These are phyloP conservation scores for Solanum bulbocastanum DNA, from an alignment of 257 asterid species.

Conservation along the genomic window DNA sequence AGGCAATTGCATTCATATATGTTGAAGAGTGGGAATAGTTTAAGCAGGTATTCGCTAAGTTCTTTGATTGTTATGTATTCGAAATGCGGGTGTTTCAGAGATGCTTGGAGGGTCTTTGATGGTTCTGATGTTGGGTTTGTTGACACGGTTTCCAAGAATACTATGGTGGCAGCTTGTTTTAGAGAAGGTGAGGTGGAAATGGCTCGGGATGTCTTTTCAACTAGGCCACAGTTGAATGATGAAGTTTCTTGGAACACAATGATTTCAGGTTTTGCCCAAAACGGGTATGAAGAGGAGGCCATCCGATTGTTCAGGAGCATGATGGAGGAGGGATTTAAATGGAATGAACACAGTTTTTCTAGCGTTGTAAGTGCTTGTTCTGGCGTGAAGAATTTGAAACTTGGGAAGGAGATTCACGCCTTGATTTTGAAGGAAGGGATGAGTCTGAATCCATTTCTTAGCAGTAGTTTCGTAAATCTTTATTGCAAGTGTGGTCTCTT, in stretches of 20 bases:
- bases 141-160: conserved; percentile 66
- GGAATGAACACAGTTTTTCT: conserved; percentile 56
- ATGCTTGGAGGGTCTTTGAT: conserved; percentile 39
- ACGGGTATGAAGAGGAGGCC: conserved; percentile 53
- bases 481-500: conserved; percentile 62
- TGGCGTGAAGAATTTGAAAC: conserved; percentile 40
- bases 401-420: conserved; percentile 75
- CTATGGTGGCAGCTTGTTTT: conserved; percentile 76
- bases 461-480: conserved; percentile 64
- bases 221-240: conserved; percentile 44
- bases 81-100: conserved; percentile 53
- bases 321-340: conserved; percentile 37
- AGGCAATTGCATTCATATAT: conserved; percentile 62
- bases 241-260: conserved; percentile 76
- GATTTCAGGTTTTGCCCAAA: conserved; percentile 61
- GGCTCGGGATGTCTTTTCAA: conserved; percentile 42
- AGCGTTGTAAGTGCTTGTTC: conserved; percentile 61
- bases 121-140: conserved; percentile 8
- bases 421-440: conserved; percentile 52
- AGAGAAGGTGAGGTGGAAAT: conserved; percentile 66
- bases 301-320: conserved; percentile 43
- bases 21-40: conserved; percentile 65
- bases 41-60: conserved; percentile 55
- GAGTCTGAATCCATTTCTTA: conserved; percentile 46
- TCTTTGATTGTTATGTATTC: conserved; percentile 88